A percentile compares a stretch with the other conserved stretches of the same genome.
These are phyloP conservation scores for Yamadazyma epiphylla DNA, from an alignment of 1,139 yeast genomes.

Conservation along the genomic window DNA sequence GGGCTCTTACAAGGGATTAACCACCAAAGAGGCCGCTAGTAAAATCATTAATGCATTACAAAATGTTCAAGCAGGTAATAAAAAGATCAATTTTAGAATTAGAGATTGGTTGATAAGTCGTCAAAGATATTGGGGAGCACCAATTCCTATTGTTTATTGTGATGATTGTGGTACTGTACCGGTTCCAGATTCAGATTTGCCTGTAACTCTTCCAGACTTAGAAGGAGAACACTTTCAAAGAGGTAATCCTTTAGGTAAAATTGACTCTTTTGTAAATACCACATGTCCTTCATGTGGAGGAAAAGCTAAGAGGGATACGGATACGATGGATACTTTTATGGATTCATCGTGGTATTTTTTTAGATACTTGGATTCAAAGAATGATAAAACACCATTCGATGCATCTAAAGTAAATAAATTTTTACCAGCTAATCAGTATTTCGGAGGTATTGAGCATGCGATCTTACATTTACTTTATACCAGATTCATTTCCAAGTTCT, in stretches of 20 bases:
- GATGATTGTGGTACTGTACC: conserved; percentile 81
- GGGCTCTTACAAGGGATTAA: conserved; percentile 50
- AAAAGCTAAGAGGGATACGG: conserved; percentile 81
- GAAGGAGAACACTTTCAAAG: conserved; percentile 38
- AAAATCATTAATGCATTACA: conserved; percentile 43
- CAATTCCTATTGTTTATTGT: conserved; percentile 92
- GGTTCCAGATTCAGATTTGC: conserved; percentile 81
- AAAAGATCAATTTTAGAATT: conserved; percentile 55
- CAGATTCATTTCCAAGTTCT: conserved; percentile 77
- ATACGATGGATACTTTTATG: conserved; percentile 98
- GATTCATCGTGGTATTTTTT: conserved; percentile 97
- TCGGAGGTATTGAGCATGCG: conserved; percentile 97
- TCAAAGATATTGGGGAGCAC: conserved; percentile 98
- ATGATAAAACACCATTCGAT: conserved; percentile 50
- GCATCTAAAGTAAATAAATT: conserved; percentile 45
- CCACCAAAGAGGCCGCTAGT: conserved; percentile 48
- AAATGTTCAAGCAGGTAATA: conserved; percentile 36
- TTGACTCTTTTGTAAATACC: conserved; percentile 68
- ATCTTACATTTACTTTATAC: conserved; percentile 84
- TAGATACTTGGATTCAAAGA: conserved; percentile 75
- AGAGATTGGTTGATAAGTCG: conserved; percentile 94
- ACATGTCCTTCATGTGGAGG: conserved; percentile 79
- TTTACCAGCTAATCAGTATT: conserved; percentile 85
- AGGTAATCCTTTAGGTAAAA: conserved; percentile 70
- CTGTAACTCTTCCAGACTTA: conserved; percentile 71